These are phyloP conservation scores for Grifola frondosa DNA, from an alignment of 1,284 basidiomycete genomes.

Conservation along the genomic window DNA sequence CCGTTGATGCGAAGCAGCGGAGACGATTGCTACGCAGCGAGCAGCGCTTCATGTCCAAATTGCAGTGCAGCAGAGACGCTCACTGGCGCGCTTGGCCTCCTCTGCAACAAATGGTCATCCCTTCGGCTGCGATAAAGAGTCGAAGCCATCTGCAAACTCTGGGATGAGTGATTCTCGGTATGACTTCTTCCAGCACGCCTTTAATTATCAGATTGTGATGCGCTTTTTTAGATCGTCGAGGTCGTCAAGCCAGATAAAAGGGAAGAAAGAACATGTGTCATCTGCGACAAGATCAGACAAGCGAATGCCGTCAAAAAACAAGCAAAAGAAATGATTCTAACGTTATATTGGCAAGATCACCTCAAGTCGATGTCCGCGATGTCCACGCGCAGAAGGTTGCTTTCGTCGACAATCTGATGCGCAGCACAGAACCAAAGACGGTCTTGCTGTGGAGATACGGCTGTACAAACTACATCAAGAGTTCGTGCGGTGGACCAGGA, in stretches of 20 bases:
- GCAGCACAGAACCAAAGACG: slow-evolving; percentile 43
- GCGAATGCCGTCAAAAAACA: slow-evolving; percentile 48
- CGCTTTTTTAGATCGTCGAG: slow-evolving; percentile 5
- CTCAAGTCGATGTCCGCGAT: slow-evolving; percentile 36
- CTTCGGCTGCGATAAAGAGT: slow-evolving; percentile 30
- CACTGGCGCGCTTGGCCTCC: slow-evolving; percentile 55
- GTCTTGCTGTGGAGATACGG: slow-evolving; percentile 48
- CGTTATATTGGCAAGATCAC: slow-evolving; percentile 48
- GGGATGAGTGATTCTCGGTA: too few relatives aligned
- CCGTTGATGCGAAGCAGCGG: slow-evolving; percentile 36
- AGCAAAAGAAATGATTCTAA: slow-evolving; percentile 37
- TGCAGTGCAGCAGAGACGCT: too few relatives aligned
- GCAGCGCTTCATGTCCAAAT: slow-evolving; percentile 54
- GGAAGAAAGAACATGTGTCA: slow-evolving; percentile 32
- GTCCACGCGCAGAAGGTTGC: slow-evolving; percentile 31
- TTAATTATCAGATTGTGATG: too few relatives aligned
- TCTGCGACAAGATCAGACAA: slow-evolving; percentile 43
- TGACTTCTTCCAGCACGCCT: too few relatives aligned
- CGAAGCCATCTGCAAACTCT: slow-evolving; percentile 4
- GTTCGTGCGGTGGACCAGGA: slow-evolving; percentile 51
- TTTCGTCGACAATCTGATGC: slow-evolving; percentile 37
- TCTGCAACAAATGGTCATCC: slow-evolving; percentile 54
- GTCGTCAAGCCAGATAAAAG: slow-evolving; percentile 22
- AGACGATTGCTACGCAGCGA: slow-evolving; percentile 40
- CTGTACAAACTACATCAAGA: slow-evolving; percentile 54